phyloP scores from a whole-genome alignment of 208 protist genomes.

The Acanthamoeba healyi region DNA sequence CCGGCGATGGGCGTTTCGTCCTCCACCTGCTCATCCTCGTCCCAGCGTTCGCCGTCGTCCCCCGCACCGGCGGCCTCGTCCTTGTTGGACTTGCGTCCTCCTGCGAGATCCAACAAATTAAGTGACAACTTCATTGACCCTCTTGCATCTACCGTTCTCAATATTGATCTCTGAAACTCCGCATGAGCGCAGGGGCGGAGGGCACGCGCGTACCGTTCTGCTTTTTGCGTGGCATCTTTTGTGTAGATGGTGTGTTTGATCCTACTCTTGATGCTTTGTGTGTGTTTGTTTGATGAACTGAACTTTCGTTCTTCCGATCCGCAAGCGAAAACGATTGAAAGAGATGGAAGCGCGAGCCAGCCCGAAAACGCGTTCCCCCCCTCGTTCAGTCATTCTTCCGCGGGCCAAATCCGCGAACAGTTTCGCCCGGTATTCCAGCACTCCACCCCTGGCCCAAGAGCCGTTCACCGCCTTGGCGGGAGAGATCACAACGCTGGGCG shows the following conservation, averaged over 20 bases:
- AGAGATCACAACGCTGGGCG: too few species aligned
- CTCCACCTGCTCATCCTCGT: constrained; percentile 35
- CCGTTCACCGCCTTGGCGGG: too few species aligned
- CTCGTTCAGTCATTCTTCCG: neutral
- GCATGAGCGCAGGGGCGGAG: neutral
- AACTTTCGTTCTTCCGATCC: neutral
- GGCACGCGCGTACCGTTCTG: neutral
- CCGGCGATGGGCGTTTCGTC: neutral
- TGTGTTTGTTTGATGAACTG: neutral
- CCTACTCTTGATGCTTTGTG: too few species aligned
- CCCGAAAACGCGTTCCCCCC: neutral
- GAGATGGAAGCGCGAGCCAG: neutral
- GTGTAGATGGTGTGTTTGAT: neutral
- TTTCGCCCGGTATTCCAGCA: constrained; percentile 5
- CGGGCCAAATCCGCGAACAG: neutral
- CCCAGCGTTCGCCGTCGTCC: neutral
- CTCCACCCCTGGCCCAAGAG: neutral
- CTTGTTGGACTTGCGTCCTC: neutral
- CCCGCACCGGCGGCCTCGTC: neutral
- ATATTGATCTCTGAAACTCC: neutral
- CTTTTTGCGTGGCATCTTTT: constrained; percentile 42
- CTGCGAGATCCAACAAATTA: neutral
- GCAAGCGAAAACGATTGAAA: neutral
- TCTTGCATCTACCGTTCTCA: neutral
- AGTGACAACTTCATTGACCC: neutral